phyloP scores from a whole-genome alignment of 2,329 filamentous ascomycete species.

The Penicillium brevicompactum region DNA sequence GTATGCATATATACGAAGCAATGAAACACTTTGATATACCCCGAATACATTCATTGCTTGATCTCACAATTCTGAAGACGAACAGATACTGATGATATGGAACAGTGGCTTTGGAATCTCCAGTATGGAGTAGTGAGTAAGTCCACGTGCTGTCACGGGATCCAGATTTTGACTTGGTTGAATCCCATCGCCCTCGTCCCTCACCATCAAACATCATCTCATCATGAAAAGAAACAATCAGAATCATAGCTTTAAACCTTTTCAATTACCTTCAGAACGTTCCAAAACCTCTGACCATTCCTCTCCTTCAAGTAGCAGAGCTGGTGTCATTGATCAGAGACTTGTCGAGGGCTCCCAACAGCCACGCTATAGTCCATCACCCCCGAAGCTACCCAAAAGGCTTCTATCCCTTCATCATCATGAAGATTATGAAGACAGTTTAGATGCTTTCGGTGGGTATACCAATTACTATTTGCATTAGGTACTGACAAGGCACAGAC shows the following conservation, averaged over 20 bases:
- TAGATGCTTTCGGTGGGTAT: conserved; percentile 54
- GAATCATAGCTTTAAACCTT: conserved; percentile 6
- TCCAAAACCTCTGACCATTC: conserved; percentile 4
- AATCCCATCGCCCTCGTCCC: background rate
- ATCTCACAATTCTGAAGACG: background rate
- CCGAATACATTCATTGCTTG: background rate
- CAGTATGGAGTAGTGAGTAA: background rate
- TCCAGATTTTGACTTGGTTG: background rate
- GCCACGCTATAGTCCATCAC: conserved; percentile 2
- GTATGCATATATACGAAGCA: conserved; percentile 31
- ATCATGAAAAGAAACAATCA: conserved; percentile 21
- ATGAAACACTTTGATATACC: conserved; percentile 21
- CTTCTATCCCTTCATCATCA: conserved; percentile 8
- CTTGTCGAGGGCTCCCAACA: conserved; percentile 27
- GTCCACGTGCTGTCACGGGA: conserved; percentile 13
- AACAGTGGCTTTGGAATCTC: background rate
- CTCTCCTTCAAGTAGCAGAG: conserved; percentile 6
- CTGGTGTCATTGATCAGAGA: conserved; percentile 23
- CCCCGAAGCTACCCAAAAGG: background rate
- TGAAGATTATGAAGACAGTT: conserved; percentile 33
- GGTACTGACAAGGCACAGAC: conserved; percentile 27
- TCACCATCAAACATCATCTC: background rate
- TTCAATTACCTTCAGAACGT: conserved; percentile 11
- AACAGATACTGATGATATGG: too few species aligned
- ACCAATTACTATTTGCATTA: background rate